Percentiles rank a stretch among this genome's conserved stretches.
Evolutionary conservation across 139 green algal species (phyloP).

Genomic region (Tetraselmis striata): DNA sequence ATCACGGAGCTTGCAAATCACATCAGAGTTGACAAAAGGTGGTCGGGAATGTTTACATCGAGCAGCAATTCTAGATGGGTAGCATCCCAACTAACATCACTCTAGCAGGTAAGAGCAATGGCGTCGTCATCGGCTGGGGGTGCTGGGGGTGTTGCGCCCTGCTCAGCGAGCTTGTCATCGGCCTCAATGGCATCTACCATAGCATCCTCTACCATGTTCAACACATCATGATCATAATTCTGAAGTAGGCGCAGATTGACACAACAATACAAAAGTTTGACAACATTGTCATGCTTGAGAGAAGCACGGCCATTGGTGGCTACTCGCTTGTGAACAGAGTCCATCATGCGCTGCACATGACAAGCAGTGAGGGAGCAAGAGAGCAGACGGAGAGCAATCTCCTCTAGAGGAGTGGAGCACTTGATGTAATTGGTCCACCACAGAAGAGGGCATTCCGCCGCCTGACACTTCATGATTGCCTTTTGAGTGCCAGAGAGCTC

Average conservation of each 20-base stretch:
- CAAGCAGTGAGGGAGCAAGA: neutral
- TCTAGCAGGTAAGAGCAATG: neutral
- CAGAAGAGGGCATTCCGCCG: neutral
- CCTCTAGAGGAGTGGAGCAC: neutral
- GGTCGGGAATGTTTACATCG: too few relatives aligned
- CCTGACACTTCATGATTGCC: neutral
- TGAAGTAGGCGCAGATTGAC: neutral
- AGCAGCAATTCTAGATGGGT: too few relatives aligned
- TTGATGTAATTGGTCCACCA: neutral
- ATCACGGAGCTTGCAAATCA: too few relatives aligned
- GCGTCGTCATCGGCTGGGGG: neutral
- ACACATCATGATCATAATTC: neutral
- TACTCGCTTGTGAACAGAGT: neutral
- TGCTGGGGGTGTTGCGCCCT: neutral
- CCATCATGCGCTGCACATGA: neutral
- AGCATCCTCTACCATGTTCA: neutral
- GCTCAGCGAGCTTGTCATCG: neutral
- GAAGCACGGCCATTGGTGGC: neutral
- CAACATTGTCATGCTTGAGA: neutral
- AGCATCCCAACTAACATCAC: neutral
- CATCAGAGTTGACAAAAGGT: too few relatives aligned
- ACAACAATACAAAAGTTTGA: neutral
- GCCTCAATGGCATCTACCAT: neutral
- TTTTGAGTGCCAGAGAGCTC: neutral
- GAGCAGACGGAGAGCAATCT: neutral